Base-by-base conservation (phyloP, 345 rosid genomes). In the Euclidium syriacum region DNA sequence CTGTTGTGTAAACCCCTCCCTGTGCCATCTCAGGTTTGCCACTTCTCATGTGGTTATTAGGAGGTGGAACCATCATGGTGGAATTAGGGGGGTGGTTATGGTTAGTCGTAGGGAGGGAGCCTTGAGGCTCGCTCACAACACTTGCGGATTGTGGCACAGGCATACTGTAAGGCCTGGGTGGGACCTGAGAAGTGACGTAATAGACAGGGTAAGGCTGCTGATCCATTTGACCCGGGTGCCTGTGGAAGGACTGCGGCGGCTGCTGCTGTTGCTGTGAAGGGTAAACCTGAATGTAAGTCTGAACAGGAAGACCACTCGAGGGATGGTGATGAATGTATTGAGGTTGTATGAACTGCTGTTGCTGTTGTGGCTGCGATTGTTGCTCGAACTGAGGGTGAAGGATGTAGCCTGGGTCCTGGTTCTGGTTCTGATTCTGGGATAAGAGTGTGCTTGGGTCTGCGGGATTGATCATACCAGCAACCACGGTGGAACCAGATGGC, bases 201-300 rank as follows among this genome's bases (percentile, higher is more conserved):
- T 87, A 94, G 39, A 90, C 61, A 2, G 90, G 88, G 52, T 90
- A 90, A 58, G 84, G 96, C 64, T 87, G 97, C 79, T 90, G 97
- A 68, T 85, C 95, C 43, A 83, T 75, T 66, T 86, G 98, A 36
- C 73, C 84, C 7, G 73, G 85, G 47, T 78, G 96, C 0, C 78
- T 85, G 23, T 74, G 86, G 7, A 75, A 91, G 9, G 79, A 86
- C 34, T 84, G 90, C 40, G 82, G 96, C 73, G 78, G 96, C 40
- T 84, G 96, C 73, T 80, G 96, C 15, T 76, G 95, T 57, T 88
- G 98, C 75, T 83, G 97, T 18, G 94, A 71, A 23, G 91, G 81
- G 64, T 87, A 94, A 4, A 90, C 73, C 23, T 82, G 83, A 64
- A 82, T 85, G 77, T 94, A 90, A 25, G 87, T 77, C 1, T 83